These are phyloP conservation scores for Wallacemonas sp. DNA, from an alignment of 208 protist species.

Conservation along the genomic window DNA sequence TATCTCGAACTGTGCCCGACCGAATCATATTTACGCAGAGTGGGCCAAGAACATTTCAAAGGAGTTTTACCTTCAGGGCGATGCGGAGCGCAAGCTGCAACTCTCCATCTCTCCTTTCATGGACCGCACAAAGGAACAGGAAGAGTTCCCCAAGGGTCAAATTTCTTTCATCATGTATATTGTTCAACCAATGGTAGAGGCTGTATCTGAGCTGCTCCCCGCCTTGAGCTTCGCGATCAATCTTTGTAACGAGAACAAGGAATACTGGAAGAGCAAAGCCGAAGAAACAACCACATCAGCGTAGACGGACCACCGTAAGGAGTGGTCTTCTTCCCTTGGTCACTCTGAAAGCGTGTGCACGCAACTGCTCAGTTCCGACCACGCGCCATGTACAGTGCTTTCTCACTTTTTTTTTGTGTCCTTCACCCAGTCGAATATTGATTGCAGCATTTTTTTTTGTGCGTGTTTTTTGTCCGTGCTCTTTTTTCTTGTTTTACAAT, in stretches of 20 bases:
- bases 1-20: constrained; percentile 92
- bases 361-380: no score
- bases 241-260: constrained; percentile 82
- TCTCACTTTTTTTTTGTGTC: no score
- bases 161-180: constrained; percentile 93
- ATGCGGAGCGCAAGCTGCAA: constrained; percentile 77
- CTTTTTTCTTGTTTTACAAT: constrained; percentile 3
- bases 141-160: constrained; percentile 89
- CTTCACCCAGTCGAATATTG: neutral
- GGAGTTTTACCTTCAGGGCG: constrained; percentile 95
- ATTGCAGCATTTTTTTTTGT: neutral
- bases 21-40: constrained; percentile 81
- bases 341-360: no score
- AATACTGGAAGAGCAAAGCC: constrained; percentile 71
- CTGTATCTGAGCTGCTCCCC: constrained; percentile 80
- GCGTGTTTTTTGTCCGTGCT: constrained; percentile 4
- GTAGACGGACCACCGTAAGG: no score
- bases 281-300: constrained; percentile 21
- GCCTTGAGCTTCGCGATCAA: constrained; percentile 75
- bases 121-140: constrained; percentile 78
- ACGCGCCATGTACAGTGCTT: constrained; percentile 6
- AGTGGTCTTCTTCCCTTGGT: no score
- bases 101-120: constrained; percentile 93
- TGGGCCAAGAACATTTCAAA: constrained; percentile 92
- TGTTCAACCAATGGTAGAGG: constrained; percentile 89